Percentiles rank a stretch among this genome's conserved stretches.
Evolutionary conservation across 1,284 basidiomycete species (phyloP).

Genomic region (Apiotrichum brassicae): DNA sequence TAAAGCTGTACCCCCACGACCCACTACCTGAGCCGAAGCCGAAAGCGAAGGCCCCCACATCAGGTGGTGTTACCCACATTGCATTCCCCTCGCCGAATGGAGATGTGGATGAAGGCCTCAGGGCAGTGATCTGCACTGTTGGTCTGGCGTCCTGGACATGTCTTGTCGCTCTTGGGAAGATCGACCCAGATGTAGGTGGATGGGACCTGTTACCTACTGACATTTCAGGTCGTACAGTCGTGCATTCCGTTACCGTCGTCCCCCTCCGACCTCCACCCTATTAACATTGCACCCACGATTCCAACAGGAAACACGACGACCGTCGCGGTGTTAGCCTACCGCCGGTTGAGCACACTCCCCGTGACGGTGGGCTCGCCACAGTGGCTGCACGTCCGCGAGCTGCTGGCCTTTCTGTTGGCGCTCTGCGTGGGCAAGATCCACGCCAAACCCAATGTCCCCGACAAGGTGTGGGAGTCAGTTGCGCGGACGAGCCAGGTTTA

Average conservation of each 20-base stretch:
- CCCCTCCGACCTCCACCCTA: conserved; percentile 1
- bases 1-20: conserved; percentile 22
- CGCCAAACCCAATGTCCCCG: conserved; percentile 5
- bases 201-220: neutral
- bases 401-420: conserved; percentile 5
- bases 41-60: neutral
- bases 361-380: neutral
- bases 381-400: conserved; percentile 9
- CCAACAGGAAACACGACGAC: neutral
- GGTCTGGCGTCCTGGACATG: conserved; percentile 25
- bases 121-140: conserved; percentile 14
- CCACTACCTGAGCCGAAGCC: neutral
- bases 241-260: conserved; percentile 2
- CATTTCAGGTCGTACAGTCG: conserved; percentile 1
- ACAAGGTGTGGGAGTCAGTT: conserved; percentile 11
- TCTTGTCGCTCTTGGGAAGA: conserved; percentile 10
- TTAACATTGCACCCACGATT: conserved; percentile 9
- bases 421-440: conserved; percentile 1
- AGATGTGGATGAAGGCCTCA: conserved; percentile 11
- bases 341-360: neutral
- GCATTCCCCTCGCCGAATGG: conserved; percentile 6
- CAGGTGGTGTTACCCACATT: neutral
- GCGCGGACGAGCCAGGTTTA: conserved; percentile 5
- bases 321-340: conserved; percentile 9
- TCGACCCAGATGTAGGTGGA: conserved; percentile 11